phyloP scores from a whole-genome alignment of 2,329 filamentous ascomycete genomes.

The Madurella fahalii region DNA sequence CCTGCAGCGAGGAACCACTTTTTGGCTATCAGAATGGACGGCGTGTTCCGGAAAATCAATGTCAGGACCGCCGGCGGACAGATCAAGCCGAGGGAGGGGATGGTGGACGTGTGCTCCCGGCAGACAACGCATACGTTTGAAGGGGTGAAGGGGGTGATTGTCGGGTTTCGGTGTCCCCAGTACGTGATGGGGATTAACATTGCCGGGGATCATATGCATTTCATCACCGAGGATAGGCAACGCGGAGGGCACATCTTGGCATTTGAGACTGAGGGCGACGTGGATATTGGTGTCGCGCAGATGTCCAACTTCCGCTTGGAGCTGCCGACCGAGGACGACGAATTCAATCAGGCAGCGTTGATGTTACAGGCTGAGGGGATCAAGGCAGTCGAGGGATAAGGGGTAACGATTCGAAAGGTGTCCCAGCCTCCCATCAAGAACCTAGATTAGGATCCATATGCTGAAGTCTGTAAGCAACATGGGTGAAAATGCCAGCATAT shows the following conservation, averaged over 20 bases:
- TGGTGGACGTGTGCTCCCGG: constrained; percentile 28
- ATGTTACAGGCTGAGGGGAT: constrained; percentile 29
- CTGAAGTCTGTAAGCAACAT: no score
- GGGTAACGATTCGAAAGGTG: no score
- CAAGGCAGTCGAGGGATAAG: constrained; percentile 30
- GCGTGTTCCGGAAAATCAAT: constrained; percentile 28
- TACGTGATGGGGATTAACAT: constrained; percentile 35
- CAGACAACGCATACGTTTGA: constrained; percentile 31
- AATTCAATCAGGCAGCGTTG: constrained; percentile 32
- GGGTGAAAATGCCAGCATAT: no score
- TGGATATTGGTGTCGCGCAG: constrained; percentile 28
- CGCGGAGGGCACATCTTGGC: constrained; percentile 32
- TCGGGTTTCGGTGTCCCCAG: constrained; percentile 32
- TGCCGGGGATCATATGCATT: constrained; percentile 34
- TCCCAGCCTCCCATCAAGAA: no score
- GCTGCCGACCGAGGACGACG: constrained; percentile 31
- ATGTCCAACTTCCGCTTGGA: constrained; percentile 31
- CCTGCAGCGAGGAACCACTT: constrained; percentile 30
- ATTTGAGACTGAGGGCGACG: constrained; percentile 31
- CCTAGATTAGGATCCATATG: no score
- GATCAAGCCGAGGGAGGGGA: constrained; percentile 25
- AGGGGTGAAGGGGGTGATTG: constrained; percentile 27
- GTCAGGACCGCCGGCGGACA: constrained; percentile 34
- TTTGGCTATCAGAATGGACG: constrained; percentile 30
- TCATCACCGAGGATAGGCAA: constrained; percentile 31